Base-by-base conservation (phyloP, 345 rosid genomes). In the Limnanthes douglasii region DNA sequence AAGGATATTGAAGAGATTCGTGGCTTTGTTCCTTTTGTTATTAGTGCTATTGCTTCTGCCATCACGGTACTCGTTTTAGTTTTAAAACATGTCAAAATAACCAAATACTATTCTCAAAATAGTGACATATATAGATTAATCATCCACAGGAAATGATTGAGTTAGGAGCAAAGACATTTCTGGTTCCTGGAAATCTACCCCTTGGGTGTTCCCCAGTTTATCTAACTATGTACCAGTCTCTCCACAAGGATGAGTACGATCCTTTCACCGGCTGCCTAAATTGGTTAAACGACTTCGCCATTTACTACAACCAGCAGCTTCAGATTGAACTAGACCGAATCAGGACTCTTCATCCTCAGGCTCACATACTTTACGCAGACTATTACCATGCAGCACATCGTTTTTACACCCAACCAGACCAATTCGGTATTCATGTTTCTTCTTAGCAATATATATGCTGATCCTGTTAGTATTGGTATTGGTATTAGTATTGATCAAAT, bases 171-270 rank as follows among this genome's bases (percentile, higher is more conserved):
- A 37, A 19, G 15, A 51, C 68, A 32, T 37, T 73, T 21, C 15
- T 73, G 52, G 71, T 63, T 1, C 82, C 77, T 0, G 66, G 82
- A 31, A 57, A 41, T 45, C 39, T 60, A 5, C 69, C 71, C 2
- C 21, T 53, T 6, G 77, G 82, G 18, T 69, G 73, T 35, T 27
- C 11, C 4, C 20, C 73, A 0, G 17, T 21, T 1, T 60, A 35
- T 23, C 41, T 69, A 14, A 60, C 77, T 5, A 4, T 21, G 3
- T 73, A 50, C 21, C 36, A 45, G 14, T 44, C 35, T 16, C 31
- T 42, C 1, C 11, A 40, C 9, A 18, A 40, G 30, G 19, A 37
- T 30, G 48, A 58, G 2, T 44, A 57, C 20, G 74, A 73, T 20
- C 55, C 60, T 2, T 11, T 6, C 6, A 66, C 64, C 0, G 69